Conservation (phyloP, 2,329 filamentous ascomycete genomes). For the Aspergillus phoenicis region DNA sequence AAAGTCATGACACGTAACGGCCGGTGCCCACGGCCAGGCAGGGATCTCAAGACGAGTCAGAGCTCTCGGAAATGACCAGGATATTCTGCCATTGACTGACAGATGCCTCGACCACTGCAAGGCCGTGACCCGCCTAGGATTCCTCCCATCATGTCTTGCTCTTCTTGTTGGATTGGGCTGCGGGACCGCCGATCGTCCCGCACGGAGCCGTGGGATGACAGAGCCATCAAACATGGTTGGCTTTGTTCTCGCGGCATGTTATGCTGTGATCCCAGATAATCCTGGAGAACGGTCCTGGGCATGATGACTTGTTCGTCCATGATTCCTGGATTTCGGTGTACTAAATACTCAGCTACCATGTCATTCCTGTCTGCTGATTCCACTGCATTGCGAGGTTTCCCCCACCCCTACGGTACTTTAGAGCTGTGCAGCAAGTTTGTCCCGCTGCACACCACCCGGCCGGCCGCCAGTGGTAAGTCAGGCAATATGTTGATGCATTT, state of each 20-base stretch:
- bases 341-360: neutral
- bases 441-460: neutral
- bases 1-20: constrained; percentile 38
- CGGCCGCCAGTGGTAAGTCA: neutral
- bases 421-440: neutral
- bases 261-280: neutral
- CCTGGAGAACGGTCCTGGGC: neutral
- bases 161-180: neutral
- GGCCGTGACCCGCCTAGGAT: neutral
- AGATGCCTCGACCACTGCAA: neutral
- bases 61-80: neutral
- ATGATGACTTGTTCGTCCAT: constrained; percentile 1
- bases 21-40: neutral
- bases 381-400: neutral
- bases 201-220: neutral
- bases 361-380: neutral
- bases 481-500: neutral
- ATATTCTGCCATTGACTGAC: neutral
- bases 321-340: neutral
- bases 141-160: neutral
- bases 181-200: constrained; percentile 3
- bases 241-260: neutral
- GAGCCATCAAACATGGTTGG: neutral
- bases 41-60: constrained; percentile 1
- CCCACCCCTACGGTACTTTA: neutral